phyloP scores from a whole-genome alignment of 108 stramenopile genomes.

The Cyclotella baltica region DNA sequence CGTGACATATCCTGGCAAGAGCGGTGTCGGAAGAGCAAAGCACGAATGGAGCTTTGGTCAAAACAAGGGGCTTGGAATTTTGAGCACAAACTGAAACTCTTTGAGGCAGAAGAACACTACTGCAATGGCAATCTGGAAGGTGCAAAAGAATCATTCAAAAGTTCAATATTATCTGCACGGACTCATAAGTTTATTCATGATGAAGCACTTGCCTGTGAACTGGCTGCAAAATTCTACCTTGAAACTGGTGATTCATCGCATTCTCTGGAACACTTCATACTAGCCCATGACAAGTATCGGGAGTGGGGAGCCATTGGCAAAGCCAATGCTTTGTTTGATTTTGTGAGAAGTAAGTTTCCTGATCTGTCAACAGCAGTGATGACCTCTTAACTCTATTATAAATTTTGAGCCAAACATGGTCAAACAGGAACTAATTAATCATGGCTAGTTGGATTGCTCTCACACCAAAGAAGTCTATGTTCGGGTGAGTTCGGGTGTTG shows the following conservation, averaged over 20 bases:
- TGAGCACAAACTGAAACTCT: constrained; percentile 16
- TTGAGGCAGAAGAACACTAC: constrained; percentile 31
- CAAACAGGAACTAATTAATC: no score
- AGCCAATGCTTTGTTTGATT: no score
- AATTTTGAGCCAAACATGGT: no score
- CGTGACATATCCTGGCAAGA: not conserved
- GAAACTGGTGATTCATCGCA: not conserved
- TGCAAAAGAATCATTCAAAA: constrained; percentile 11
- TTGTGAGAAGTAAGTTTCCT: no score
- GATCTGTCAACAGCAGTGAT: no score
- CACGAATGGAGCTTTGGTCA: not conserved
- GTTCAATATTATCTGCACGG: constrained; percentile 19
- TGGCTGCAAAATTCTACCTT: constrained; percentile 24
- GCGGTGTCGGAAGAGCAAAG: not conserved
- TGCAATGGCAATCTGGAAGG: constrained; percentile 7
- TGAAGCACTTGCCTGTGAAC: constrained; percentile 34
- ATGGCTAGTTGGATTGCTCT: no score
- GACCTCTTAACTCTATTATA: no score
- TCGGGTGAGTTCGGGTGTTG: no score
- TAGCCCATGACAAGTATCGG: constrained; percentile 19
- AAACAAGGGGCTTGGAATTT: constrained; percentile 21
- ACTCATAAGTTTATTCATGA: constrained; percentile 26
- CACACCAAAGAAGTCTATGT: no score
- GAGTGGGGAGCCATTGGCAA: constrained; percentile 32
- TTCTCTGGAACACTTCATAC: constrained; percentile 11